phyloP scores from a whole-genome alignment of 2,329 filamentous ascomycete genomes.

The Blumeriella jaapii region DNA sequence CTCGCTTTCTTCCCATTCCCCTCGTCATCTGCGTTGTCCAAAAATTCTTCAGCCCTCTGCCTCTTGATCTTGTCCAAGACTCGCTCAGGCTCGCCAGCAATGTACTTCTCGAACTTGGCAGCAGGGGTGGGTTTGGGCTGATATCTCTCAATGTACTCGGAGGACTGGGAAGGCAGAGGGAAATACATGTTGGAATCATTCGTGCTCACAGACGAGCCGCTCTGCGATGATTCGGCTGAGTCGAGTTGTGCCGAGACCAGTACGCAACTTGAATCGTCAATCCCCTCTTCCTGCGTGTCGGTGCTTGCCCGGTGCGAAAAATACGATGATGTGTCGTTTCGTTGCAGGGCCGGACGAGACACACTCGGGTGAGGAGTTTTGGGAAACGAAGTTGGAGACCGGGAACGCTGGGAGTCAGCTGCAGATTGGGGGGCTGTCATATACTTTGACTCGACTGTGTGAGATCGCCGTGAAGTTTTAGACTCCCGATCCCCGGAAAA shows the following conservation, averaged over 20 bases:
- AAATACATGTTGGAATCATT: not conserved
- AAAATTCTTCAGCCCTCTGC: constrained; percentile 7
- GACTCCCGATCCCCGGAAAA: not conserved
- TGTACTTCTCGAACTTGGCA: constrained; percentile 7
- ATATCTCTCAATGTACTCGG: constrained; percentile 16
- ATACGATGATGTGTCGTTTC: constrained; percentile 2
- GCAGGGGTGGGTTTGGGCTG: constrained; percentile 5
- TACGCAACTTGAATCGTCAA: not conserved
- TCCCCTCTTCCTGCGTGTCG: not conserved
- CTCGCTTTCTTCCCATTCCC: not conserved
- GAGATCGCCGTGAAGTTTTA: constrained; percentile 2
- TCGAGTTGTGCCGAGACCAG: not conserved
- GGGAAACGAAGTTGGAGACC: constrained; percentile 13
- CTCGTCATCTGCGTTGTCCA: not conserved
- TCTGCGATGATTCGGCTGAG: not conserved
- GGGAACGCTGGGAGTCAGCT: not conserved
- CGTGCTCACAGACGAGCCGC: not conserved
- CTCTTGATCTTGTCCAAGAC: constrained; percentile 19
- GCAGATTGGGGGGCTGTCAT: constrained; percentile 3
- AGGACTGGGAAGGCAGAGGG: constrained; percentile 3
- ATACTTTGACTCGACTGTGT: constrained; percentile 5
- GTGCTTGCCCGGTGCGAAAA: constrained; percentile 3
- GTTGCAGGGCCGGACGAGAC: constrained; percentile 1
- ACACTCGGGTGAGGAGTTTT: constrained; percentile 11
- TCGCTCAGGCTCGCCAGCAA: constrained; percentile 13